Evolutionary conservation across 164 flowering plant species (phyloP), one percentile per base, ranked within the genome.

Genomic region (Dillenia turbinata): DNA sequence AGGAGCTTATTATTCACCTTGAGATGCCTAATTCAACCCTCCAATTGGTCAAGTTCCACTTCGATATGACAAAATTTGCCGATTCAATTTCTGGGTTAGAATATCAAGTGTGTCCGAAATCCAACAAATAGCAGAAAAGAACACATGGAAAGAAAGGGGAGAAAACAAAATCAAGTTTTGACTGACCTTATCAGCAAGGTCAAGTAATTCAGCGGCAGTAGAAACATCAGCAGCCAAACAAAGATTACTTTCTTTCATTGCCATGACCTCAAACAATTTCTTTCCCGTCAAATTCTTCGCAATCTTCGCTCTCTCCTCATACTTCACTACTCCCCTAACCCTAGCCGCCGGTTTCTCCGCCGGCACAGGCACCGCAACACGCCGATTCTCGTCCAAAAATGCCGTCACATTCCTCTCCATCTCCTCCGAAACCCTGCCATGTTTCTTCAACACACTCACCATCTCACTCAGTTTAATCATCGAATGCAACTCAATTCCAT

Each of bases 151-250:
- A 33, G 40, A 4, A 6, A 33, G 4, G 40, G 40, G 7, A 33
- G 7, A 33, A 33, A 33, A 33, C 40, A 33, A 33, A 33, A 33
- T 33, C 40, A 33, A 33, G 40, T 33, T 33, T 33, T 33, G 40
- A 33, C 40, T 33, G 16, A 90, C 96, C 88, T 84, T 87, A 5
- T 90, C 89, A 24, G 94, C 96, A 64, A 90, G 67, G 16, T 69
- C 77, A 24, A 90, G 85, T 81, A 90, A 77, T 67, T 90, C 94
- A 15, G 76, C 76, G 44, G 94, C 89, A 52, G 94, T 86, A 11
- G 79, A 75, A 59, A 90, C 96, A 82, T 90, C 96, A 12, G 96
- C 96, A 40, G 96, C 94, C 67, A 90, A 73, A 57, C 98, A 87
- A 65, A 94, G 63, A 75, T 94, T 94, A 56, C 82, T 86, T 80